Evolutionary conservation across 805 yeast species (phyloP).

Genomic region (Candida railenensis): DNA sequence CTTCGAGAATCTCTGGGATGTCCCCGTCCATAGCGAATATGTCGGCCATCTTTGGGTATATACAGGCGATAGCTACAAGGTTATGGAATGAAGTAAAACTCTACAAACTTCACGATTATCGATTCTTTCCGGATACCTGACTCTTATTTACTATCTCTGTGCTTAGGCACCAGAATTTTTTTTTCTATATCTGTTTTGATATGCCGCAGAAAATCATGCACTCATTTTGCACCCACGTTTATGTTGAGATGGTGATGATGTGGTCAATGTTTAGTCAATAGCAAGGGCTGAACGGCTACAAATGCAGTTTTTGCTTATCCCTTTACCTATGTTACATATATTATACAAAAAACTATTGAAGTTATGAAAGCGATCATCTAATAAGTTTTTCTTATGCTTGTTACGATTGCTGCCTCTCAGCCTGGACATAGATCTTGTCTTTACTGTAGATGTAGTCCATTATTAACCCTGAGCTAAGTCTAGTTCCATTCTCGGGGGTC

Average conservation of each 20-base stretch:
- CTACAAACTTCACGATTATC: too few species aligned
- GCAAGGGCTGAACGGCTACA: too few species aligned
- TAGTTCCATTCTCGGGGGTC: neutral
- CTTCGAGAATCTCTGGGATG: constrained; percentile 13
- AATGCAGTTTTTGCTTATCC: too few species aligned
- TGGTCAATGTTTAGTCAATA: neutral
- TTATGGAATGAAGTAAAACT: too few species aligned
- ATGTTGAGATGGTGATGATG: neutral
- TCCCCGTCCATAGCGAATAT: constrained; percentile 38
- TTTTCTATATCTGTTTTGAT: neutral
- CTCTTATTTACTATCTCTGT: too few species aligned
- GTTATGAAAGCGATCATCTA: too few species aligned
- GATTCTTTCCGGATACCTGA: too few species aligned
- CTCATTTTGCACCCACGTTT: neutral
- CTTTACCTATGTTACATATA: neutral
- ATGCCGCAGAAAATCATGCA: neutral
- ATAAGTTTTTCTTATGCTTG: too few species aligned
- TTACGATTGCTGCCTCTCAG: constrained; percentile 4
- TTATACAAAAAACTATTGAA: constrained; percentile 3
- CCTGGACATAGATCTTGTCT: constrained; percentile 20
- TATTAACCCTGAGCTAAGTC: constrained; percentile 5
- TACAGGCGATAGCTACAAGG: too few species aligned
- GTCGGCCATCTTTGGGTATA: constrained; percentile 27
- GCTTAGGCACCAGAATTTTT: too few species aligned
- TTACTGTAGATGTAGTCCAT: constrained; percentile 22